Base-by-base conservation (phyloP, 345 rosid species). In the Eucalyptus sp. region DNA sequence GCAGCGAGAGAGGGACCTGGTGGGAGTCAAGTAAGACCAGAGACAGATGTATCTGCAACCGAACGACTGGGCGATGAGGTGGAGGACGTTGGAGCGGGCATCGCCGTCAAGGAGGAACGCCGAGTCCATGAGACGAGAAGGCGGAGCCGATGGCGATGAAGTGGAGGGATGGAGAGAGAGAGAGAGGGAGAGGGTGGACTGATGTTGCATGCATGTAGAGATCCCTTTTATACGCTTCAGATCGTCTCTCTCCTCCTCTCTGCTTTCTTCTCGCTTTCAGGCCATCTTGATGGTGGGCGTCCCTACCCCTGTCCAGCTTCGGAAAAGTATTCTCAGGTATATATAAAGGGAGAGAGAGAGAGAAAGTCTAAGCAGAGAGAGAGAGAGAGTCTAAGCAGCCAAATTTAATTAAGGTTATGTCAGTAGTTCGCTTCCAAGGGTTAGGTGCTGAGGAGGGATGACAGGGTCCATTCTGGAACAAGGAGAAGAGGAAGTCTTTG, bases 11-110 rank as follows among this genome's bases (percentile, higher is more conserved):
- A 76, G 48, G 48, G 60, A 88, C 88, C 64, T 12, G 7, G 94
- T 92, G 37, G 89, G 92, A 58, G 93, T 92, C 33, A 86, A 10
- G 71, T 90, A 92, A 1, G 94, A 94, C 97, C 99, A 95, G 37
- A 97, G 91, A 91, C 97, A 96, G 79, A 95, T 90, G 93, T 97
- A 96, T 87, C 93, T 88, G 92, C 94, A 92, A 62, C 94, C 92
- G 29, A 91, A 90, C 3, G 93, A 88, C 52, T 93, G 95, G 91
- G 93, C 92, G 49, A 96, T 87, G 43, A 91, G 79, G 29, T 87
- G 95, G 89, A 97, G 92, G 87, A 93, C 86, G 79, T 86, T 92
- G 87, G 91, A 51, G 7, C 97, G 96, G 56, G 89, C 90, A 3
- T 88, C 91, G 79, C 92, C 91, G 41, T 91, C 92, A 15, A 88